A percentile compares a stretch with the other conserved stretches of the same genome.
These are phyloP conservation scores for Xylaria castorea DNA, from an alignment of 495 filamentous ascomycete genomes.

Conservation along the genomic window DNA sequence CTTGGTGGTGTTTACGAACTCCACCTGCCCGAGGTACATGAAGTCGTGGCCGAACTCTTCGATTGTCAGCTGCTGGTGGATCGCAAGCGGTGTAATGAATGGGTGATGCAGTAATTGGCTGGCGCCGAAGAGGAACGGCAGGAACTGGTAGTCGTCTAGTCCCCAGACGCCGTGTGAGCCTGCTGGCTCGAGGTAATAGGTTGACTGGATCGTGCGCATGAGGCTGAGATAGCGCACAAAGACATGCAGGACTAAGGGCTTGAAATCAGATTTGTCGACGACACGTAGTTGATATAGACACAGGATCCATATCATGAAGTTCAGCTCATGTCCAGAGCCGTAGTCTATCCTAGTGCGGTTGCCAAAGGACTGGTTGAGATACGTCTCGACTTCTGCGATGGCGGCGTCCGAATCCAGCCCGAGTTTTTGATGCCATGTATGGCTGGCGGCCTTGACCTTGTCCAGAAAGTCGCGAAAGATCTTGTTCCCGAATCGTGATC, in stretches of 20 bases:
- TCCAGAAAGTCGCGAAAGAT: conserved; percentile 86
- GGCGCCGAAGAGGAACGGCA: conserved; percentile 93
- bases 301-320: conserved; percentile 93
- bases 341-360: conserved; percentile 93
- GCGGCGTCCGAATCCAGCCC: conserved; percentile 61
- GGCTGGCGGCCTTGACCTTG: conserved; percentile 61
- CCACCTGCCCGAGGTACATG: conserved; percentile 89
- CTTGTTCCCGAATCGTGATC: conserved; percentile 93
- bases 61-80: conserved; percentile 84
- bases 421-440: conserved; percentile 65
- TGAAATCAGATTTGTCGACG: conserved; percentile 69
- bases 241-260: conserved; percentile 72
- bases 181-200: conserved; percentile 94
- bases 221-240: conserved; percentile 82
- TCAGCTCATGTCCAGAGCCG: conserved; percentile 94
- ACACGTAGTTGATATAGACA: conserved; percentile 83
- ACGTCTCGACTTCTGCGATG: conserved; percentile 74
- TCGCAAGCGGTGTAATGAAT: conserved; percentile 83
- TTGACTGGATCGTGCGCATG: conserved; percentile 81
- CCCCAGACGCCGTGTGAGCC: conserved; percentile 98
- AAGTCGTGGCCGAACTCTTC: conserved; percentile 85
- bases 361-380: conserved; percentile 83
- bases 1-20: conserved; percentile 94
- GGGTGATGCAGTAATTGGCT: conserved; percentile 87
- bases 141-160: conserved; percentile 96